phyloP scores from a whole-genome alignment of 768 basidiomycete species.

The Psilocybe tampanensis region DNA sequence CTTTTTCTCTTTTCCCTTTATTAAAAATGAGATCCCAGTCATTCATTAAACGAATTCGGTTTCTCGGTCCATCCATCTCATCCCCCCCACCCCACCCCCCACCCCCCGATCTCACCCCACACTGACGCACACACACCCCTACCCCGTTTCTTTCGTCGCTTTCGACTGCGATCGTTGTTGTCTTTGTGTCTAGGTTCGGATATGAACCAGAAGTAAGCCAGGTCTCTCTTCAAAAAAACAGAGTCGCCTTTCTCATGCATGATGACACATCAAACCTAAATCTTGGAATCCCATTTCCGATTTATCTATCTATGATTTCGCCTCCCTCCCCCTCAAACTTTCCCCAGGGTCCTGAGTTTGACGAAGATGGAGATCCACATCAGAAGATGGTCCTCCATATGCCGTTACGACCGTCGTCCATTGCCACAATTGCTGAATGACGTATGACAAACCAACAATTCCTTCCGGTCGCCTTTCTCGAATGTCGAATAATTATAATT shows the following conservation, averaged over 20 bases:
- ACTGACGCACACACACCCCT: constrained; percentile 17
- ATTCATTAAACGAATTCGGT: background rate
- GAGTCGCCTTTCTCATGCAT: constrained; percentile 16
- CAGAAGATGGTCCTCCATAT: constrained; percentile 75
- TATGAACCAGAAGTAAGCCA: constrained; percentile 64
- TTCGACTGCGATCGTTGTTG: too few species aligned
- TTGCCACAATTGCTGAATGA: constrained; percentile 4
- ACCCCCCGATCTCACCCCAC: too few species aligned
- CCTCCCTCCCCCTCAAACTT: constrained; percentile 29
- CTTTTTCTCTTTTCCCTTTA: background rate
- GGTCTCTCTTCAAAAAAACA: too few species aligned
- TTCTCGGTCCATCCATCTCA: constrained; percentile 1
- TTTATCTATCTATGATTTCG: too few species aligned
- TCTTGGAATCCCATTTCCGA: too few species aligned
- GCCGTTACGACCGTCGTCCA: constrained; percentile 27
- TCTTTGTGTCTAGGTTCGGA: constrained; percentile 57
- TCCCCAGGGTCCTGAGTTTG: constrained; percentile 69
- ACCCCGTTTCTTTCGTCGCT: too few species aligned
- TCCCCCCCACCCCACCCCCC: too few species aligned
- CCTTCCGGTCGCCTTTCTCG: constrained; percentile 1
- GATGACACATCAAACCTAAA: constrained; percentile 7
- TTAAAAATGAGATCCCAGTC: background rate
- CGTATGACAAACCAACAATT: constrained; percentile 10
- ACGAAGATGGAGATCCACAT: constrained; percentile 85
- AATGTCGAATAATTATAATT: background rate